Base-by-base conservation (phyloP, 2,329 filamentous ascomycete species). In the Epichloe elymi region DNA sequence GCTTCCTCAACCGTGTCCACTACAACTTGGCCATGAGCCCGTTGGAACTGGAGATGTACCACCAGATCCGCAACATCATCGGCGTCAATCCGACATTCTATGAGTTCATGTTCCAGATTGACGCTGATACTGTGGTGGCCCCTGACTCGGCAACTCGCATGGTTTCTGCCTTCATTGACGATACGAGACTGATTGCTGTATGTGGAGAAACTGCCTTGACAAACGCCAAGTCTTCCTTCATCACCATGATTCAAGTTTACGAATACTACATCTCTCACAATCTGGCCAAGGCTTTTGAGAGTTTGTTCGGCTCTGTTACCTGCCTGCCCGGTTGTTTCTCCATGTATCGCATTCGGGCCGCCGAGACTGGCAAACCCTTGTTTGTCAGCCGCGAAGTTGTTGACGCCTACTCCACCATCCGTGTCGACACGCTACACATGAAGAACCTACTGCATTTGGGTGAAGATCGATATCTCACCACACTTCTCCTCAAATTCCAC, bases 221-320 rank as follows among this genome's bases (percentile, higher is more conserved):
- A 56, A 98, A 98, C 64, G 86, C 89, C 54, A 96, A 96, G 68
- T 78, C 85, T 6, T 96, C 91, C 1, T 88, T 94, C 63, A 82
- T 95, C 58, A 98, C 93, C 48, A 97, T 97, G 91, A 98, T 98
- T 66, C 93, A 98, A 70, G 91, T 98, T 36, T 98, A 97, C 75
- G 91, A 98, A 70, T 98, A 98, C 76, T 98, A 90, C 74, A 98
- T 98, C 62, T 97, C 91, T 48, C 91, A 98, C 75, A 95, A 97
- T 66, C 71, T 98, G 59, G 84, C 87, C 59, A 97, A 98, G 72
- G 93, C 91, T 12, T 98, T 98, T 66, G 91, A 97, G 70, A 93
- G 86, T 70, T 76, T 98, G 61, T 98, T 98, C 64, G 93, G 91
- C 52, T 95, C 88, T 58, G 91, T 98, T 59, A 98, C 93, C 48